phyloP scores from a whole-genome alignment of 2,329 filamentous ascomycete genomes.

The Exserohilum rostratum region DNA sequence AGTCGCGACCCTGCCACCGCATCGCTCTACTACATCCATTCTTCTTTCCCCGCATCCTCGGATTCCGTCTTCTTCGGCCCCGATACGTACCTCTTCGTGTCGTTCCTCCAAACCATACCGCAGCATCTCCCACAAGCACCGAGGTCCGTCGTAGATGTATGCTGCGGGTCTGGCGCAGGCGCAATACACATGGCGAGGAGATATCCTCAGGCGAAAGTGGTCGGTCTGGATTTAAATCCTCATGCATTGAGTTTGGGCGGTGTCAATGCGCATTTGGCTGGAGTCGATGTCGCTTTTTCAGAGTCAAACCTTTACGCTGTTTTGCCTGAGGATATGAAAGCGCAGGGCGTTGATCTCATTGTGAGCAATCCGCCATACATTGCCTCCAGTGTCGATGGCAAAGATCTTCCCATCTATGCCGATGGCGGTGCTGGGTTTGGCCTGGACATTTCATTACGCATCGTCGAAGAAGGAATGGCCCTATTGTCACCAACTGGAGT shows the following conservation, averaged over 20 bases:
- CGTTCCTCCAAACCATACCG: constrained; percentile 20
- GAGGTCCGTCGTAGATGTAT: constrained; percentile 27
- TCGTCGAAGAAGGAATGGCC: constrained; percentile 28
- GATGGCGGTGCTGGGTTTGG: constrained; percentile 33
- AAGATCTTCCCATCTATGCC: constrained; percentile 32
- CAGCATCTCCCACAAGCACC: constrained; percentile 15
- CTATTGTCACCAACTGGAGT: constrained; percentile 21
- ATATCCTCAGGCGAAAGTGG: constrained; percentile 22
- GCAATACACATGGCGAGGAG: constrained; percentile 32
- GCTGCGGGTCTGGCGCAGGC: constrained; percentile 31
- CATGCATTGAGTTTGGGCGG: constrained; percentile 23
- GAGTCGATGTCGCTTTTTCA: constrained; percentile 17
- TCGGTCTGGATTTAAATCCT: constrained; percentile 31
- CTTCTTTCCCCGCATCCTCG: constrained; percentile 27
- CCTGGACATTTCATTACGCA: constrained; percentile 26
- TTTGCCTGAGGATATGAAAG: constrained; percentile 13
- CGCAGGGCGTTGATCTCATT: constrained; percentile 24
- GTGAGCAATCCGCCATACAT: constrained; percentile 37
- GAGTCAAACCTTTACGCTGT: constrained; percentile 30
- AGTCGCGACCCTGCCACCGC: neutral
- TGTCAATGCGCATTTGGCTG: constrained; percentile 25
- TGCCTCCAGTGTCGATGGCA: constrained; percentile 25
- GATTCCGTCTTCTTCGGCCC: constrained; percentile 34
- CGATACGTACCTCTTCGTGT: constrained; percentile 32
- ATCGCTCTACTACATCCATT: constrained; percentile 31